Conservation (phyloP, 2,329 filamentous ascomycete species). For the Calonectria ilicicola region DNA sequence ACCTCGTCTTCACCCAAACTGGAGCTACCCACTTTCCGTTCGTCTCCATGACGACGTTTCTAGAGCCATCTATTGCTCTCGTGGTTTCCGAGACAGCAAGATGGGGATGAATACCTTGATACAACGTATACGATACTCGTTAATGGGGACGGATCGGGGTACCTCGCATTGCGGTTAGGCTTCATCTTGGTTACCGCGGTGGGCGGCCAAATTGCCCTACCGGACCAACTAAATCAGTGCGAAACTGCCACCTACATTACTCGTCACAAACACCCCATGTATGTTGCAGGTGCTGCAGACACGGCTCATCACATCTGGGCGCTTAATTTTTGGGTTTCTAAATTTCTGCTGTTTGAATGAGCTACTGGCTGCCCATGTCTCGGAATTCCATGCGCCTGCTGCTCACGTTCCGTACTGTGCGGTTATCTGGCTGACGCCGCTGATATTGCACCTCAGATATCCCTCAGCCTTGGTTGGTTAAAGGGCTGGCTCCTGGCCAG, state of each 20-base stretch:
- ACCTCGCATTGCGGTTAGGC: neutral
- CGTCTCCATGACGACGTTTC: conserved; percentile 38
- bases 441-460: conserved; percentile 18
- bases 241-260: neutral
- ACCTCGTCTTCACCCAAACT: neutral
- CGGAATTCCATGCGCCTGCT: neutral
- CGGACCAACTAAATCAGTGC: conserved; percentile 9
- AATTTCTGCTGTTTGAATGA: neutral
- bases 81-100: neutral
- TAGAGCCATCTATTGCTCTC: neutral
- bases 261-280: neutral
- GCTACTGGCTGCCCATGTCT: neutral
- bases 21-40: conserved; percentile 38
- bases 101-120: neutral
- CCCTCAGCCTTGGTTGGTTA: conserved; percentile 22
- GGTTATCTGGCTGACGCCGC: neutral
- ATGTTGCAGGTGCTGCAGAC: neutral
- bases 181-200: neutral
- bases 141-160: neutral
- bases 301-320: neutral
- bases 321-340: neutral
- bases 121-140: neutral
- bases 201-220: neutral
- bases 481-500: neutral
- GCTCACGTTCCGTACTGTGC: conserved; percentile 2